phyloP scores from a whole-genome alignment of 768 basidiomycete genomes.

The Rhodotorula paludigena region DNA sequence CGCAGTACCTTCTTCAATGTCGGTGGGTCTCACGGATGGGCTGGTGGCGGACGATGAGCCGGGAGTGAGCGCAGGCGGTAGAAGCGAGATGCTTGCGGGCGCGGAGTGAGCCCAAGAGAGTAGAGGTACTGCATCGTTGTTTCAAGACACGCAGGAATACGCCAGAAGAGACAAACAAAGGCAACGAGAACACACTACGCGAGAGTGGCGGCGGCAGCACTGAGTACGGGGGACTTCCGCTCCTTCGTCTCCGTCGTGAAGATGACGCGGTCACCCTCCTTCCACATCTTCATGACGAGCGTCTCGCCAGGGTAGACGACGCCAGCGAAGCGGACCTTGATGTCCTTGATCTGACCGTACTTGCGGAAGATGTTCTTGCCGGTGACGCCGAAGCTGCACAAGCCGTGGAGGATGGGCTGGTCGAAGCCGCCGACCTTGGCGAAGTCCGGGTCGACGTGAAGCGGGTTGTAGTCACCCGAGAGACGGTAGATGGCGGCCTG shows the following conservation, averaged over 20 bases:
- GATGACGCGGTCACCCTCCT: conserved; percentile 80
- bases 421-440: conserved; percentile 93
- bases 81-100: too few relatives aligned
- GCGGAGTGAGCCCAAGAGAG: too few relatives aligned
- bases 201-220: conserved; percentile 73
- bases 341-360: conserved; percentile 79
- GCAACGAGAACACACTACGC: conserved; percentile 11
- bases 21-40: too few relatives aligned
- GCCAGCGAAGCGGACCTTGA: conserved; percentile 93
- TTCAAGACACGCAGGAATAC: not conserved
- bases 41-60: too few relatives aligned
- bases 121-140: too few relatives aligned
- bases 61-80: too few relatives aligned
- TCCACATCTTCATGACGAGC: conserved; percentile 96
- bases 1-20: too few relatives aligned
- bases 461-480: conserved; percentile 84
- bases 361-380: conserved; percentile 86
- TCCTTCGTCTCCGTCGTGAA: conserved; percentile 88
- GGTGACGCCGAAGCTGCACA: conserved; percentile 87
- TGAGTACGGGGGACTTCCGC: conserved; percentile 63
- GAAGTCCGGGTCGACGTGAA: conserved; percentile 87
- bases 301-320: conserved; percentile 95
- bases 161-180: not conserved
- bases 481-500: conserved; percentile 91
- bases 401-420: conserved; percentile 77